Base-by-base conservation (phyloP, 805 yeast species). In the Lachancea meyersii region DNA sequence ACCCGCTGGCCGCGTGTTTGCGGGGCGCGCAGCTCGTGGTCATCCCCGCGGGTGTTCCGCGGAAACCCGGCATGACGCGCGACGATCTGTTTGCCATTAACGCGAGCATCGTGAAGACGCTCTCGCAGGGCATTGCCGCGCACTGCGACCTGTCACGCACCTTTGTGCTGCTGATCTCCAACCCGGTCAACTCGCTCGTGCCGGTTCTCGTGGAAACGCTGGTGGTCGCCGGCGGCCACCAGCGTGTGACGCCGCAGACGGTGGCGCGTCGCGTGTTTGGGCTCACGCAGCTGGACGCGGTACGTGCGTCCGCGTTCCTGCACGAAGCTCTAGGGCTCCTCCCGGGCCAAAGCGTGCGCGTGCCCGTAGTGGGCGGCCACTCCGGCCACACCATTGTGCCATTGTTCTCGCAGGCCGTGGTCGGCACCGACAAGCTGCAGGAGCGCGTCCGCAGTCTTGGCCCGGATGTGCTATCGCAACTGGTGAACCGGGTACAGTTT, bases 331-430 rank as follows among this genome's bases (percentile, higher is more conserved):
- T 68, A 43, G 70, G 72, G 31, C 61, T 58, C 31, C 60, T 63
- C 49, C 72, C 85, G 40, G 69, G 74, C 51, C 73, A 69, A 50
- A 74, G 63, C 52, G 61, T 62, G 6, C 48, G 73, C 53, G 70
- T 86, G 43, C 80, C 87, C 17, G 96, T 89, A 41, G 71, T 88
- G 53, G 97, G 96, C 48, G 97, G 97, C 41, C 97, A 88, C 72
- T 86, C 95, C 24, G 96, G 96, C 51, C 91, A 83, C 61, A 88
- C 96, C 38, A 88, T 88, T 60, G 93, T 88, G 32, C 97, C 97
- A 42, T 72, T 88, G 52, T 77, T 82, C 62, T 60, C 65, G 75
- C 88, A 30, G 58, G 56, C 57, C 35, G 20, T 26, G 33, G 26
- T 22, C 23, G 10, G 14, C 24, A 6, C 11, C 40, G 40, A 19